Evolutionary conservation across 306 rosid genomes (phyloP), one percentile per base, ranked within the genome.

Genomic region (Lathyrus oleraceus): DNA sequence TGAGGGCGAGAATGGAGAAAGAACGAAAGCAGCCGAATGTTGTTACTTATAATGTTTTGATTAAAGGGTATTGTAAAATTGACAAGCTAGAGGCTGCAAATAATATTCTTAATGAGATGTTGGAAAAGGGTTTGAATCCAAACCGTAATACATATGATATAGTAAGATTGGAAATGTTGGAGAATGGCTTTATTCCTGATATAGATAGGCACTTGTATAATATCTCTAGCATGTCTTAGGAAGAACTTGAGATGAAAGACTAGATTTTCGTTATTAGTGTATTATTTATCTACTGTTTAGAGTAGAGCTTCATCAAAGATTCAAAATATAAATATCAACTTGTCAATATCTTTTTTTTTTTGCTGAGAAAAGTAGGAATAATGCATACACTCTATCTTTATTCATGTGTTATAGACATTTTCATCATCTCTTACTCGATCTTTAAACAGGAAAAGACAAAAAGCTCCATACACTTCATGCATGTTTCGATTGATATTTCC

Each of bases 21-120:
- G 84, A 85, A 47, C 85, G 92, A 69, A 86, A 78, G 77, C 25
- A 70, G 19, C 77, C 92, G 11, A 87, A 82, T 78, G 73, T 79
- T 60, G 96, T 73, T 19, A 83, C 91, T 0, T 92, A 72, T 60
- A 86, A 89, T 35, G 83, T 86, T 48, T 79, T 92, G 82, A 86
- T 89, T 71, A 82, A 77, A 72, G 89, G 92, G 30, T 85, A 78
- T 73, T 85, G 92, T 71, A 73, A 62, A 76, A 76, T 65, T 65
- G 82, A 81, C 23, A 89, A 83, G 85, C 78, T 87, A 65, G 90
- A 85, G 58, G 89, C 86, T 75, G 96, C 96, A 75, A 87, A 89
- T 73, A 42, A 60, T 47, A 87, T 92, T 83, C 95, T 92, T 36
- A 86, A 92, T 82, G 96, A 89, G 86, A 87, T 92, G 91, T 71